phyloP scores from a whole-genome alignment of 306 rosid genomes.

The Betula pendula region DNA sequence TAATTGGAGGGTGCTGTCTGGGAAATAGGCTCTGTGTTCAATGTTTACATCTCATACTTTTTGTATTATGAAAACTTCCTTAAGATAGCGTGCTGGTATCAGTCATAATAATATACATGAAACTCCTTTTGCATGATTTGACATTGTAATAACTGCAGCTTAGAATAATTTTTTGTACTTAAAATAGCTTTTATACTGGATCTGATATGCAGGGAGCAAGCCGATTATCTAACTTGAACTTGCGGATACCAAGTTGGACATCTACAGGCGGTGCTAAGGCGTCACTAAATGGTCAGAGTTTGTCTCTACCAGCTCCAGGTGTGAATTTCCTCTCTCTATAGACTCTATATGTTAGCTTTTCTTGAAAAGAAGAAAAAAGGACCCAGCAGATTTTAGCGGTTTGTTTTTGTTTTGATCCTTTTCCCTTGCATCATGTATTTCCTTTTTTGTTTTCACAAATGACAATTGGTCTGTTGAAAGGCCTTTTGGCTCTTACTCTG shows the following conservation, averaged over 20 bases:
- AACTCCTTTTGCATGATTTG: background rate
- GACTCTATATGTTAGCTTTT: background rate
- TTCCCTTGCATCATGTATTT: background rate
- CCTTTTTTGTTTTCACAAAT: background rate
- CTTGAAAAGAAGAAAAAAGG: background rate
- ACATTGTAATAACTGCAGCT: background rate
- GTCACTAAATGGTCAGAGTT: slow-evolving; percentile 41
- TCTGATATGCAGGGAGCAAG: slow-evolving; percentile 40
- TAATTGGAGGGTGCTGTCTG: background rate
- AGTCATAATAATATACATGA: background rate
- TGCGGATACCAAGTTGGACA: slow-evolving; percentile 85
- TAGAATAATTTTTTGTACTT: too few species aligned
- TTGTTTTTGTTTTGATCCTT: background rate
- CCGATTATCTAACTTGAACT: slow-evolving; percentile 51
- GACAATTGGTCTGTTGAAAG: background rate
- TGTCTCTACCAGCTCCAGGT: slow-evolving; percentile 63
- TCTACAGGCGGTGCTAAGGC: slow-evolving; percentile 41
- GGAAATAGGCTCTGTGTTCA: background rate
- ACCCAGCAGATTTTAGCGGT: background rate
- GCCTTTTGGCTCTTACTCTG: background rate
- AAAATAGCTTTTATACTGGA: slow-evolving; percentile 8
- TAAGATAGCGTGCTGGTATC: background rate
- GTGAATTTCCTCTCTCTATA: background rate
- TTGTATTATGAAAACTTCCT: background rate
- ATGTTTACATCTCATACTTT: background rate